A percentile compares a stretch with the other conserved stretches of the same genome.
These are phyloP conservation scores for Cinnamomum micranthum DNA, from an alignment of 164 flowering plant genomes.

Conservation along the genomic window DNA sequence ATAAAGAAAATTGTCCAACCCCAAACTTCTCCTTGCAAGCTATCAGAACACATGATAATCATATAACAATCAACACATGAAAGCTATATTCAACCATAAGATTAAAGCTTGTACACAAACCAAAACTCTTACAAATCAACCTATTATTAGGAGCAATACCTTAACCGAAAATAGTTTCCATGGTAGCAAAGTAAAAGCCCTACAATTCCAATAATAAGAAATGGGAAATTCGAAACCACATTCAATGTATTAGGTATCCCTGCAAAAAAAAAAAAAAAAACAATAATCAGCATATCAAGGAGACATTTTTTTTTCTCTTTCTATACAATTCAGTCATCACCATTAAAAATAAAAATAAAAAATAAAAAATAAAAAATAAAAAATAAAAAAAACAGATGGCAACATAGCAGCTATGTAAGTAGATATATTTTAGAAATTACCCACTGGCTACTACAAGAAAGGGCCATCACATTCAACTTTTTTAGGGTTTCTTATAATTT, in stretches of 20 bases:
- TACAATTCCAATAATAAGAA: constrained; percentile 67
- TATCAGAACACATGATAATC: constrained; percentile 16
- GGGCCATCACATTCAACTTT: background rate
- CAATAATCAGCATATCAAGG: background rate
- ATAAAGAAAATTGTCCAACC: constrained; percentile 84
- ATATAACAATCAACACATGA: background rate
- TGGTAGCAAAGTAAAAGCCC: constrained; percentile 74
- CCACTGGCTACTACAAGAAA: background rate
- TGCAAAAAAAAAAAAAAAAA: no score
- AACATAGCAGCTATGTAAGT: background rate
- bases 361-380: no score
- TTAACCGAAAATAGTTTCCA: constrained; percentile 60
- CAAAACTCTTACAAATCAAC: background rate
- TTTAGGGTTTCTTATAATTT: background rate
- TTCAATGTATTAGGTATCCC: constrained; percentile 92
- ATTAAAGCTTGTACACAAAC: background rate
- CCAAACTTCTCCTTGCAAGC: constrained; percentile 80
- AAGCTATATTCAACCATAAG: background rate
- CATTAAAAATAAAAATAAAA: background rate
- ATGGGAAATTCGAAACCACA: constrained; percentile 87
- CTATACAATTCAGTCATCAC: background rate
- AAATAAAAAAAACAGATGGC: no score
- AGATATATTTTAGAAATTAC: background rate
- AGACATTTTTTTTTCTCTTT: background rate
- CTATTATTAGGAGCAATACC: constrained; percentile 35